Percentiles rank a stretch among this genome's conserved stretches.
Evolutionary conservation across 805 yeast species (phyloP).

Genomic region (Yueomyces sp.): DNA sequence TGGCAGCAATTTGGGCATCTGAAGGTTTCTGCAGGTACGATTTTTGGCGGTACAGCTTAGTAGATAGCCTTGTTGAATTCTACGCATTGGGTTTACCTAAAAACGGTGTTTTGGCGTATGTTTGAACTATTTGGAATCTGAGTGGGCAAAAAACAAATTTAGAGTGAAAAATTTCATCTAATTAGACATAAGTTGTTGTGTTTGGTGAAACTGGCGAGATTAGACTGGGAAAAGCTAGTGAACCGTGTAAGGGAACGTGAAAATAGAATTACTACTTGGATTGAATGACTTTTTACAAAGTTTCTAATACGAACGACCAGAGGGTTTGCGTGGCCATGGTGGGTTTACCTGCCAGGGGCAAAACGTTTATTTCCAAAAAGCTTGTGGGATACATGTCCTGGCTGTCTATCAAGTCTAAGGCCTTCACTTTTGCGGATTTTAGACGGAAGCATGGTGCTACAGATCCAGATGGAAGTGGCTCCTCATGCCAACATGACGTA

Average conservation of each 20-base stretch:
- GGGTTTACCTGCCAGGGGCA: slow-evolving; percentile 85
- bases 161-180: no score
- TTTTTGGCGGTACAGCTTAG: no score
- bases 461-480: slow-evolving; percentile 36
- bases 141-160: no score
- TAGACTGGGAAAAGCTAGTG: no score
- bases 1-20: no score
- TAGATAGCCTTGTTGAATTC: no score
- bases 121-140: no score
- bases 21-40: no score
- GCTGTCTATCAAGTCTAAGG: slow-evolving; percentile 76
- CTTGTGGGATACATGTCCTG: slow-evolving; percentile 85
- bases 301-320: slow-evolving; percentile 37
- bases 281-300: slow-evolving; percentile 3
- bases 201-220: no score
- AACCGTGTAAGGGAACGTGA: not conserved
- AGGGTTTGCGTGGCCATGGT: slow-evolving; percentile 82
- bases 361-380: slow-evolving; percentile 87
- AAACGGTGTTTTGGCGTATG: no score
- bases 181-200: no score
- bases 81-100: no score
- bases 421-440: slow-evolving; percentile 82
- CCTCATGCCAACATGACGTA: not conserved
- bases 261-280: not conserved
- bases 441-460: slow-evolving; percentile 38